Conservation (phyloP, 495 filamentous ascomycete genomes). For the Penicillium herquei region DNA sequence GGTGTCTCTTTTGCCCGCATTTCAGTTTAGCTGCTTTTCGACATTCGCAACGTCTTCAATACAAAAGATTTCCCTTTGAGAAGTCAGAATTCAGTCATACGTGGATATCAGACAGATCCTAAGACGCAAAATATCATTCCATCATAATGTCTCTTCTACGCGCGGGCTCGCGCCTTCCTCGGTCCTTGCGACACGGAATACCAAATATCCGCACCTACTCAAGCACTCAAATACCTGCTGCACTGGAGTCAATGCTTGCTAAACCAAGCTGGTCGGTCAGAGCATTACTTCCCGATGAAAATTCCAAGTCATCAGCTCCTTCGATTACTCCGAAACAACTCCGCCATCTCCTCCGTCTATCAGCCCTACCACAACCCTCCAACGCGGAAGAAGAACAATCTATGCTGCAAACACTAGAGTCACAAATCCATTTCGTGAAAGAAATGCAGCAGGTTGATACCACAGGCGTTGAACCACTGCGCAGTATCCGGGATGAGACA, state of each 20-base stretch:
- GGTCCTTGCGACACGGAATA: constrained; percentile 13
- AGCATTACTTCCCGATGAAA: constrained; percentile 61
- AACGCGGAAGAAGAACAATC: constrained; percentile 53
- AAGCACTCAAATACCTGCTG: constrained; percentile 24
- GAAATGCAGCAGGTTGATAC: constrained; percentile 82
- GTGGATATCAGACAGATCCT: background rate
- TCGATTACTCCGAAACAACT: constrained; percentile 57
- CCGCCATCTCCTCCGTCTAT: constrained; percentile 84
- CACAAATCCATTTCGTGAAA: constrained; percentile 86
- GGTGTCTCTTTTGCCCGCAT: constrained; percentile 16
- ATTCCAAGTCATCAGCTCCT: constrained; percentile 26
- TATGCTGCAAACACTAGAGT: constrained; percentile 71
- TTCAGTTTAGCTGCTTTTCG: background rate
- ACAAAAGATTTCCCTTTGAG: too few relatives aligned
- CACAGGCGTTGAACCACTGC: constrained; percentile 64
- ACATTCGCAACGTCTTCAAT: background rate
- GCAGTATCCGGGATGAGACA: constrained; percentile 80
- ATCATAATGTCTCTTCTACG: constrained; percentile 18
- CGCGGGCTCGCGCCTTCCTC: constrained; percentile 15
- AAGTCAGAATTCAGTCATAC: too few relatives aligned
- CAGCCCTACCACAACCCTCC: constrained; percentile 75
- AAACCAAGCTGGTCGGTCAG: constrained; percentile 83
- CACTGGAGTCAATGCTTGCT: constrained; percentile 60
- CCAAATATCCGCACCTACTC: constrained; percentile 23
- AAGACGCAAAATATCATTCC: background rate